Percentiles rank a stretch among this genome's conserved stretches.
Evolutionary conservation across 257 asterid species (phyloP).

Genomic region (Solanum ossicruentum): DNA sequence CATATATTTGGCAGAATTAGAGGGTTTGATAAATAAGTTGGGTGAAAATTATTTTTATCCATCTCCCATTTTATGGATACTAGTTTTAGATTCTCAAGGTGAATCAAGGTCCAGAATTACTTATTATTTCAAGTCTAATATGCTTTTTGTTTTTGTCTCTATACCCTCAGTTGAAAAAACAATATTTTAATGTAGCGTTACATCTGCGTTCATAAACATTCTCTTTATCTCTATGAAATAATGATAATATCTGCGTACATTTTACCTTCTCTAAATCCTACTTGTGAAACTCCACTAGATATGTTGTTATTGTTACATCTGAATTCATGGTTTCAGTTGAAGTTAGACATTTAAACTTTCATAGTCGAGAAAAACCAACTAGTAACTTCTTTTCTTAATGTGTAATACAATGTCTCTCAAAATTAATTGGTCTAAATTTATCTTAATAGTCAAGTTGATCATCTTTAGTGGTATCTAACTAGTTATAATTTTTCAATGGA

Average conservation of each 20-base stretch:
- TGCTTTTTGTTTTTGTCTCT: neutral
- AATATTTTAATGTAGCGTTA: neutral
- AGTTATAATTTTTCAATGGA: neutral
- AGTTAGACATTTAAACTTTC: neutral
- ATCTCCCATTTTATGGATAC: neutral
- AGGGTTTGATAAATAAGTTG: neutral
- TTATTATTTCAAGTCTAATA: neutral
- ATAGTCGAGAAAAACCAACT: neutral
- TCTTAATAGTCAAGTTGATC: neutral
- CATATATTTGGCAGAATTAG: neutral
- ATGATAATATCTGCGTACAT: too few species aligned
- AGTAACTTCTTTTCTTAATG: neutral
- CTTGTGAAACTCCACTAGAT: too few species aligned
- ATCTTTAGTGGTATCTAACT: neutral
- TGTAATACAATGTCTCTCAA: neutral
- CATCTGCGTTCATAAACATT: too few species aligned
- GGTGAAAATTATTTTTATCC: neutral
- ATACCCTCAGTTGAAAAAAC: neutral
- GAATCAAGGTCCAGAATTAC: neutral
- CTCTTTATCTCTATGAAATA: too few species aligned
- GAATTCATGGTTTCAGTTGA: neutral
- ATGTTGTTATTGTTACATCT: too few species aligned
- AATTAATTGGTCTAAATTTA: neutral
- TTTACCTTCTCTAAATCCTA: too few species aligned
- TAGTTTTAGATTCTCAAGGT: neutral